A percentile compares a stretch with the other conserved stretches of the same genome.
Conservation (phyloP, 306 rosid genomes). For the Nissolia schottii region DNA sequence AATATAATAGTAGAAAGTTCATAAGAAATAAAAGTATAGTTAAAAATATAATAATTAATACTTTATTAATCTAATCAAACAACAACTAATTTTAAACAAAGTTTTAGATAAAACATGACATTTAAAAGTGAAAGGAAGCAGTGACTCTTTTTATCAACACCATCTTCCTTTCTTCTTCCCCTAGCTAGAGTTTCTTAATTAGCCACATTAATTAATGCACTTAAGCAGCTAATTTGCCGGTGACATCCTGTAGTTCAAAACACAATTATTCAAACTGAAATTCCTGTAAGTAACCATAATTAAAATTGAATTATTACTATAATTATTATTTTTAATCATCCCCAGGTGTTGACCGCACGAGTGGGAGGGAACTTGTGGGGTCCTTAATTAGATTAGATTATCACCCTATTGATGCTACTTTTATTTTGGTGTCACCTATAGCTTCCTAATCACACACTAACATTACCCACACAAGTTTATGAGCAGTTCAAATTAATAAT, state of each 20-base stretch:
- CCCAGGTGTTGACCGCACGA: conserved; percentile 72
- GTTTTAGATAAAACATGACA: too few relatives aligned
- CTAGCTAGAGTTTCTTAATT: too few relatives aligned
- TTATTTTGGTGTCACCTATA: conserved; percentile 33
- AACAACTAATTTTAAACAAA: too few relatives aligned
- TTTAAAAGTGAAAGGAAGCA: too few relatives aligned
- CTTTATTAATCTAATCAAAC: too few relatives aligned
- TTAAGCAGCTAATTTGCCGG: too few relatives aligned
- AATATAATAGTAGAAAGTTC: too few relatives aligned
- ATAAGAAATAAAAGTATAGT: too few relatives aligned
- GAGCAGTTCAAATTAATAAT: conserved; percentile 17
- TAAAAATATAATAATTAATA: too few relatives aligned
- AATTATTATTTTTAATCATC: conserved; percentile 2
- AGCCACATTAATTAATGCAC: too few relatives aligned
- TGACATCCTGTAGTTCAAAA: conserved; percentile 41
- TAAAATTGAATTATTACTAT: neutral
- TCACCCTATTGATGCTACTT: neutral
- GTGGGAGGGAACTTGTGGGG: conserved; percentile 40
- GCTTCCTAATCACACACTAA: conserved; percentile 30
- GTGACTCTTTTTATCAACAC: too few relatives aligned
- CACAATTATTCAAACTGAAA: conserved; percentile 36
- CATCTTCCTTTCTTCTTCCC: too few relatives aligned
- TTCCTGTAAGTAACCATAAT: conserved; percentile 33
- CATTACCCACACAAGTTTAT: conserved; percentile 34
- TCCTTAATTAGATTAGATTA: conserved; percentile 15